Conservation (phyloP, 2,329 filamentous ascomycete genomes). For the Rasamsonia emersonii region DNA sequence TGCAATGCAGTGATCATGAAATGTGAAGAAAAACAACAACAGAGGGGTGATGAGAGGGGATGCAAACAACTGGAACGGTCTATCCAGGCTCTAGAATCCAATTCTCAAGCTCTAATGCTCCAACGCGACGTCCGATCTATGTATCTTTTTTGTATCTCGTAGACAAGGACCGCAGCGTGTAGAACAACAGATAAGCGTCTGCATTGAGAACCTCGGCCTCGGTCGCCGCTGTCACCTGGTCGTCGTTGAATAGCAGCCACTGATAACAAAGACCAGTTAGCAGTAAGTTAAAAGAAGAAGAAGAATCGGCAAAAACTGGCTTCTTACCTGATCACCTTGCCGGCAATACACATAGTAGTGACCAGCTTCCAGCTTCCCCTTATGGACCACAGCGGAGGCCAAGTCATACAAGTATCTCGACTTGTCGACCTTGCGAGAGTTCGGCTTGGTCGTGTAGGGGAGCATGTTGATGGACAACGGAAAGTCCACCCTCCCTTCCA, state of each 20-base stretch:
- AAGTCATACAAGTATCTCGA: slow-evolving; percentile 72
- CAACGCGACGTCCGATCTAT: too few relatives aligned
- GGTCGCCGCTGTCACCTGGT: slow-evolving; percentile 75
- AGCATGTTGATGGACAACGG: slow-evolving; percentile 82
- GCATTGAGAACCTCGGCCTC: slow-evolving; percentile 78
- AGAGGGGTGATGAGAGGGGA: too few relatives aligned
- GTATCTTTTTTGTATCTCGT: slow-evolving; percentile 5
- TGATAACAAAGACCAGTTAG: slow-evolving; percentile 35
- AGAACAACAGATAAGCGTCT: slow-evolving; percentile 87
- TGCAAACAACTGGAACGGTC: too few relatives aligned
- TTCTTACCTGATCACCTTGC: slow-evolving; percentile 58
- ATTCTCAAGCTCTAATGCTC: too few relatives aligned
- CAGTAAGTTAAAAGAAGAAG: not conserved
- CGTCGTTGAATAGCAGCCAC: slow-evolving; percentile 96
- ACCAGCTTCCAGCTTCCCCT: slow-evolving; percentile 84
- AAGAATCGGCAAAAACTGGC: slow-evolving; percentile 12
- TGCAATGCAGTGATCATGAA: too few relatives aligned
- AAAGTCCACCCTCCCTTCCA: slow-evolving; percentile 78
- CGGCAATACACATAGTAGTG: slow-evolving; percentile 88
- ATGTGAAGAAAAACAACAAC: too few relatives aligned
- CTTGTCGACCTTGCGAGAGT: slow-evolving; percentile 22
- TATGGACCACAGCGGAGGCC: slow-evolving; percentile 82
- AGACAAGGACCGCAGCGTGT: slow-evolving; percentile 39
- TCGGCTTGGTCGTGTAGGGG: slow-evolving; percentile 68
- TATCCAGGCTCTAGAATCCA: too few relatives aligned